Evolutionary conservation across 1,284 basidiomycete species (phyloP), one percentile per base, ranked within the genome.

Genomic region (Boletus subluridellus): DNA sequence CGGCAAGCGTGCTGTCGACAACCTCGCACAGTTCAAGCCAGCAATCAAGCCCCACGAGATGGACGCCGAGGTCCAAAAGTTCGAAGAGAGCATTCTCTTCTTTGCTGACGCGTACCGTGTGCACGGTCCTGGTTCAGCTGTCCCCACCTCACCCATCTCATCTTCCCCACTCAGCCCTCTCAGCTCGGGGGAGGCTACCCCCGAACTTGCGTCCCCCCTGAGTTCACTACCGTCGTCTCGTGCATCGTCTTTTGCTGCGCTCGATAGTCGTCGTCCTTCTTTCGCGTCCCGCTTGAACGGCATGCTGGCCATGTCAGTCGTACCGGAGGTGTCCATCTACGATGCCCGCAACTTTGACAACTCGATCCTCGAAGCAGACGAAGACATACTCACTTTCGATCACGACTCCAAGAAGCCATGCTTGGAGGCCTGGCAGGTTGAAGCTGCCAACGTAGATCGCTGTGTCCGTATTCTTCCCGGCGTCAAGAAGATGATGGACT

Each of bases 401-500:
- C 59, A 71, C 10, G 63, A 65, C 60, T 46, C 64, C 57, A 66
- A 67, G 52, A 73, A 71, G 54, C 75, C 78, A 58, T 63, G 69
- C 51, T 68, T 81, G 35, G 68, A 78, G 48, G 80, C 80, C 46
- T 85, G 82, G 84, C 80, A 81, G 72, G 63, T 79, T 52, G 87
- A 89, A 66, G 85, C 85, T 8, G 75, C 82, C 14, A 77, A 75
- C 59, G 79, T 87, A 57, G 86, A 90, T 69, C 85, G 84, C 72
- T 82, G 80, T 8, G 88, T 91, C 38, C 80, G 80, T 57, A 90
- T 90, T 66, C 78, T 92, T 2, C 89, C 89, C 37, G 89, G 89
- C 46, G 90, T 91, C 8, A 80, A 81, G 66, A 76, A 73, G 59
- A 79, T 92, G 76, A 87, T 92, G 61, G 79, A 81, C 55, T 84